These are phyloP conservation scores for Paracoccidioides lutzii DNA, from an alignment of 2,329 filamentous ascomycete species.

Conservation along the genomic window DNA sequence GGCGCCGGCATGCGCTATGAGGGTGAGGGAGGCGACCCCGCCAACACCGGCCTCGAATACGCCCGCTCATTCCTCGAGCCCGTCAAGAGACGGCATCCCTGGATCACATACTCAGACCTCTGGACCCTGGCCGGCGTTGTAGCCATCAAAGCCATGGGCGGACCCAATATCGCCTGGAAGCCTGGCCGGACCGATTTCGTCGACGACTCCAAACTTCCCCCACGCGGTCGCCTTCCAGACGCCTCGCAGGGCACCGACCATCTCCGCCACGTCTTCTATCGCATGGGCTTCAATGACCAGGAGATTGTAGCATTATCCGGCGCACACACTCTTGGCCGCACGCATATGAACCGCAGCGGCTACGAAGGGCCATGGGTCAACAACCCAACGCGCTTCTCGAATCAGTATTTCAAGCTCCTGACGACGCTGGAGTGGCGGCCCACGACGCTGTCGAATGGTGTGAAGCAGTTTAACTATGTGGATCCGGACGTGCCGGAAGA, in stretches of 20 bases:
- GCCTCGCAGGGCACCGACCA: slow-evolving; percentile 43
- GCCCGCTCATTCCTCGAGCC: slow-evolving; percentile 52
- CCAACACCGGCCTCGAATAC: slow-evolving; percentile 52
- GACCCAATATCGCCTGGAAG: slow-evolving; percentile 44
- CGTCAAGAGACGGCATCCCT: slow-evolving; percentile 45
- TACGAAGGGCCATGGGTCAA: slow-evolving; percentile 49
- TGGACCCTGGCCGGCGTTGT: slow-evolving; percentile 51
- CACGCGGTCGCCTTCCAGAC: slow-evolving; percentile 45
- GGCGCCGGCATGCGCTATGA: slow-evolving; percentile 56
- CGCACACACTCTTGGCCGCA: slow-evolving; percentile 45
- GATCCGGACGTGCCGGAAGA: slow-evolving; percentile 38
- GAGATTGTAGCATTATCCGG: slow-evolving; percentile 46
- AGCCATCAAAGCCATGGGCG: slow-evolving; percentile 48
- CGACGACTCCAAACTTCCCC: slow-evolving; percentile 47
- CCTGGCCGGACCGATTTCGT: slow-evolving; percentile 49
- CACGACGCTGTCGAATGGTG: slow-evolving; percentile 39
- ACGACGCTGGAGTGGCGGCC: slow-evolving; percentile 42
- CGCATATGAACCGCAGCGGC: slow-evolving; percentile 43
- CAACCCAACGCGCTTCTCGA: slow-evolving; percentile 46
- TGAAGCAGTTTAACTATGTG: slow-evolving; percentile 46
- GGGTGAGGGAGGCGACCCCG: slow-evolving; percentile 49
- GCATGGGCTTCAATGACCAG: slow-evolving; percentile 49
- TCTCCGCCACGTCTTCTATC: slow-evolving; percentile 43
- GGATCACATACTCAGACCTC: slow-evolving; percentile 54
- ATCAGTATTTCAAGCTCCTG: slow-evolving; percentile 45